These are phyloP conservation scores for Macadamia tetraphylla DNA, from an alignment of 164 flowering plant genomes.

Conservation along the genomic window DNA sequence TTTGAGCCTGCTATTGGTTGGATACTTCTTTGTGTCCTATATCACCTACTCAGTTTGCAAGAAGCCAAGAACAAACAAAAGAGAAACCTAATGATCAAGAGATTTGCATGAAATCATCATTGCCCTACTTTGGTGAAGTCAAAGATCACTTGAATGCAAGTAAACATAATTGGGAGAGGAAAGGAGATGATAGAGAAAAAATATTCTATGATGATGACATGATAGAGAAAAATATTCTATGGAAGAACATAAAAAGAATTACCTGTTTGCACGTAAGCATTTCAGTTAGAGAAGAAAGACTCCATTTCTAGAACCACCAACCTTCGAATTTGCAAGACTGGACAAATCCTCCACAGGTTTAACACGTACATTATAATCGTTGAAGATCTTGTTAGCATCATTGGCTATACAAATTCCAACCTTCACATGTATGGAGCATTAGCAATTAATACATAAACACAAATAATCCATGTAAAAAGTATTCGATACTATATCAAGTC, in stretches of 20 bases:
- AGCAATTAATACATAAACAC: conserved; percentile 4
- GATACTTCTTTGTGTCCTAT: no score
- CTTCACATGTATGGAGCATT: conserved; percentile 29
- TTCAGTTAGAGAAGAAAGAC: conserved; percentile 62
- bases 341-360: conserved; percentile 53
- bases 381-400: conserved; percentile 64
- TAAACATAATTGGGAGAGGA: not conserved
- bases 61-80: no score
- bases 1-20: no score
- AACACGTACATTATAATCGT: conserved; percentile 57
- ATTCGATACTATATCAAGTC: not conserved
- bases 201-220: not conserved
- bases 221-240: not conserved
- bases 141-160: not conserved
- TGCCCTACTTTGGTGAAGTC: no score
- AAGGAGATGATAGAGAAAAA: not conserved
- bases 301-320: conserved; percentile 54
- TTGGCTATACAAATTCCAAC: conserved; percentile 65
- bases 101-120: no score
- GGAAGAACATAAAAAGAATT: not conserved
- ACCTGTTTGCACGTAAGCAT: conserved; percentile 59
- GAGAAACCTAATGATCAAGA: no score
- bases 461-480: not conserved
- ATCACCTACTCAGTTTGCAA: no score
- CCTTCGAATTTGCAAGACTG: conserved; percentile 57